These are phyloP conservation scores for Umbelopsis vinacea DNA, from an alignment of 192 early-diverging fungal genomes.

Conservation along the genomic window DNA sequence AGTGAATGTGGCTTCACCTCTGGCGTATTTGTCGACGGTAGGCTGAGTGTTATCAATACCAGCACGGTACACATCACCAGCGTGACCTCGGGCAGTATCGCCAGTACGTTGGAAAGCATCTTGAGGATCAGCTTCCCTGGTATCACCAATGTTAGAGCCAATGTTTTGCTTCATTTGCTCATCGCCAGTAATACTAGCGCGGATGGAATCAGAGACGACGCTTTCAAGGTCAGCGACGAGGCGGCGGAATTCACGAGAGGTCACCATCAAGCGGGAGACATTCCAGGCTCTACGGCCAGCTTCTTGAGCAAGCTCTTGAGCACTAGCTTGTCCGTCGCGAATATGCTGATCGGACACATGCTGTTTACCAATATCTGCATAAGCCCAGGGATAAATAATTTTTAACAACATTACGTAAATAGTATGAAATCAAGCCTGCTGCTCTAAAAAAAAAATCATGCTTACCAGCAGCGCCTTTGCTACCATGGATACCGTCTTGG, in stretches of 20 bases:
- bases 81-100: constrained; percentile 31
- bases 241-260: constrained; percentile 52
- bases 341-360: background rate
- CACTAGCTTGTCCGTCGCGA: constrained; percentile 21
- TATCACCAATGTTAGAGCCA: constrained; percentile 26
- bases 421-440: background rate
- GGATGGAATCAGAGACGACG: constrained; percentile 41
- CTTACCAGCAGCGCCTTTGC: constrained; percentile 19
- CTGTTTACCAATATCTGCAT: background rate
- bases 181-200: constrained; percentile 5
- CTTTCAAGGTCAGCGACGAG: constrained; percentile 46
- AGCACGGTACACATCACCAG: constrained; percentile 30
- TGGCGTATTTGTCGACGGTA: constrained; percentile 24
- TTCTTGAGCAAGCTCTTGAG: constrained; percentile 39
- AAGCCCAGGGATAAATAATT: background rate
- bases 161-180: constrained; percentile 14
- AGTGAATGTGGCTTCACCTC: constrained; percentile 25
- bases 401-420: background rate
- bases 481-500: constrained; percentile 30
- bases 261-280: constrained; percentile 47
- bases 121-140: constrained; percentile 34
- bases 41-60: constrained; percentile 25
- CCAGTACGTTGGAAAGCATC: constrained; percentile 27
- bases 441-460: background rate
- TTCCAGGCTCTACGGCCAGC: constrained; percentile 41